These are phyloP conservation scores for Lolium perenne DNA, from an alignment of 176 grass and related monocot species.

Conservation along the genomic window DNA sequence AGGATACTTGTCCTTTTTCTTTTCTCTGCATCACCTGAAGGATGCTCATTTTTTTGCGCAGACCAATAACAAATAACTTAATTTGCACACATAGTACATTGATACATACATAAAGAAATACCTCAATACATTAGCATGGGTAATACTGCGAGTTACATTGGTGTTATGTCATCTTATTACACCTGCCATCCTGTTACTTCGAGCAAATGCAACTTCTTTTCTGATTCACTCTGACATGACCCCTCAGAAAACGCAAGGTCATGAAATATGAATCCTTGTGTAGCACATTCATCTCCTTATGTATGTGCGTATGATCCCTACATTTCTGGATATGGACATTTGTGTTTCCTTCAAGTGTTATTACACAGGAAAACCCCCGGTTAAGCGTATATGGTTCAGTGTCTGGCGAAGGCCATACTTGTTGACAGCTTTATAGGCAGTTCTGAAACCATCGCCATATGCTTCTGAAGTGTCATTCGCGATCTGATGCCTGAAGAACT, in stretches of 20 bases:
- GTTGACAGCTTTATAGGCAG: conserved; percentile 71
- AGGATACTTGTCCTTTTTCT: conserved; percentile 7
- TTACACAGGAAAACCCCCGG: conserved; percentile 61
- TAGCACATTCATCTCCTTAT: conserved; percentile 18
- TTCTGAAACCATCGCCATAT: conserved; percentile 93
- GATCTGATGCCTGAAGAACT: conserved; percentile 98
- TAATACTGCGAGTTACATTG: conserved; percentile 27
- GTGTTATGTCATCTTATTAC: conserved; percentile 33
- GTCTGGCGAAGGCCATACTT: conserved; percentile 78
- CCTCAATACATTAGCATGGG: conserved; percentile 37
- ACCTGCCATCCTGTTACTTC: conserved; percentile 31
- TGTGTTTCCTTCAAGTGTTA: conserved; percentile 34
- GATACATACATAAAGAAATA: neutral
- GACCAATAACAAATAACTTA: conserved; percentile 27
- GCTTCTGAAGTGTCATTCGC: conserved; percentile 77
- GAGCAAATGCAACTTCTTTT: conserved; percentile 52
- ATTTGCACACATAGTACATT: neutral
- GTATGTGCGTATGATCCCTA: conserved; percentile 18
- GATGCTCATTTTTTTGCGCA: neutral
- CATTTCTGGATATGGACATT: conserved; percentile 28
- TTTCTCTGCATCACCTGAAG: too few species aligned
- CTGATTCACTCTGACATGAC: conserved; percentile 50
- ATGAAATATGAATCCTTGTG: conserved; percentile 28
- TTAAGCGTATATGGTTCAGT: conserved; percentile 77
- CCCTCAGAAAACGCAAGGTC: conserved; percentile 54